Evolutionary conservation across 78 protist species (phyloP).

Genomic region (Protostelium mycophagum): DNA sequence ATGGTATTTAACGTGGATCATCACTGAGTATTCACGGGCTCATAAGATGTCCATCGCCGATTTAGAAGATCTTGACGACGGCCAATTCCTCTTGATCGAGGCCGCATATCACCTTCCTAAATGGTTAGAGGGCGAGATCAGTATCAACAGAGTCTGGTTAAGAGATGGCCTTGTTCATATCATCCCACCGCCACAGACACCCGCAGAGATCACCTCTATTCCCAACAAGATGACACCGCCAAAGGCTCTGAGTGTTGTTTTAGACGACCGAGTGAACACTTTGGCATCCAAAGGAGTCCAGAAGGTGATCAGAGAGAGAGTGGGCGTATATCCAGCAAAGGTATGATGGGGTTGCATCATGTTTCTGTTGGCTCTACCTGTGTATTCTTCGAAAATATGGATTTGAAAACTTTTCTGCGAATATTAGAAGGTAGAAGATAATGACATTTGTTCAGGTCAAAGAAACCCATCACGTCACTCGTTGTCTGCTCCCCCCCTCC

Average conservation of each 20-base stretch:
- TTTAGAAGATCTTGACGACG: constrained; percentile 11
- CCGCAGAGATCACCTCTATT: neutral
- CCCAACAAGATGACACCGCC: neutral
- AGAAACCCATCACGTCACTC: neutral
- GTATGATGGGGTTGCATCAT: no score
- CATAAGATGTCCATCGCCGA: neutral
- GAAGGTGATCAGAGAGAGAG: neutral
- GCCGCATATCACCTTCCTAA: constrained; percentile 17
- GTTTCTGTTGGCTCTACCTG: neutral
- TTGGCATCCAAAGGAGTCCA: neutral
- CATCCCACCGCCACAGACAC: constrained; percentile 12
- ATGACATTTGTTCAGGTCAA: no score
- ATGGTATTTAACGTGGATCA: neutral
- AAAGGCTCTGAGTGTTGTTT: neutral
- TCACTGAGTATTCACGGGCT: neutral
- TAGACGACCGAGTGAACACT: neutral
- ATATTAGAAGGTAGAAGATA: no score
- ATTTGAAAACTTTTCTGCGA: no score
- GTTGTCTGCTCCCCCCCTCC: neutral
- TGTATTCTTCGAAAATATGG: neutral
- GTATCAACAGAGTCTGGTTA: constrained; percentile 17
- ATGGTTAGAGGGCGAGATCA: constrained; percentile 15
- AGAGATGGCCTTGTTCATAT: constrained; percentile 11
- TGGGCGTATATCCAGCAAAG: neutral
- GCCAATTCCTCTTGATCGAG: constrained; percentile 56